Percentiles rank a stretch among this genome's conserved stretches.
These are phyloP conservation scores for Annulohypoxylon bovei DNA, from an alignment of 495 filamentous ascomycete species.

Conservation along the genomic window DNA sequence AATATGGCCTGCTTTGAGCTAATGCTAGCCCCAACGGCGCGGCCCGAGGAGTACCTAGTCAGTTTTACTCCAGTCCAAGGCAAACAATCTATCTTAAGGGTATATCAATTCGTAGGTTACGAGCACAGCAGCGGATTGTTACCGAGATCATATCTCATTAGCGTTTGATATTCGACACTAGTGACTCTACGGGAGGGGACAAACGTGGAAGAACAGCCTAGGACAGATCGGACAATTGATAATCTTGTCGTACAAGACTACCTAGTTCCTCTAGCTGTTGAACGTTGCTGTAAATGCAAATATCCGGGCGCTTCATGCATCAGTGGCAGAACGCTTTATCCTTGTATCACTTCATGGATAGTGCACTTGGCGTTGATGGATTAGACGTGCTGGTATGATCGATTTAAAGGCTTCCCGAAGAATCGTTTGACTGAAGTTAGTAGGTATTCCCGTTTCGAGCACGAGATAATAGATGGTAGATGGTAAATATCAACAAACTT, in stretches of 20 bases:
- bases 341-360: background rate
- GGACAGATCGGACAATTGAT: conserved; percentile 26
- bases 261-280: background rate
- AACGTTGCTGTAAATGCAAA: conserved; percentile 25
- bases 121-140: conserved; percentile 23
- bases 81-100: conserved; percentile 28
- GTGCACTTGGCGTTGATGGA: background rate
- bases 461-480: too few relatives aligned
- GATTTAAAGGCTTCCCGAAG: background rate
- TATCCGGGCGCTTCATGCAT: conserved; percentile 11
- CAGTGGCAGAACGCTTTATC: background rate
- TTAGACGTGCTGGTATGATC: background rate
- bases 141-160: conserved; percentile 32
- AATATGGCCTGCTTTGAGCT: conserved; percentile 8
- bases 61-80: conserved; percentile 10
- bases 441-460: background rate
- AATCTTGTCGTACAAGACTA: conserved; percentile 16
- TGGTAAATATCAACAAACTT: too few relatives aligned
- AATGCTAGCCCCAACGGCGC: conserved; percentile 24
- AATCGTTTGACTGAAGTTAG: background rate
- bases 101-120: conserved; percentile 2
- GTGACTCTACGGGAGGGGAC: background rate
- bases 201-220: background rate
- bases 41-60: conserved; percentile 32
- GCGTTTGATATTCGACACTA: conserved; percentile 16